These are phyloP conservation scores for Tulasnella sp. DNA, from an alignment of 768 basidiomycete species.

Conservation along the genomic window DNA sequence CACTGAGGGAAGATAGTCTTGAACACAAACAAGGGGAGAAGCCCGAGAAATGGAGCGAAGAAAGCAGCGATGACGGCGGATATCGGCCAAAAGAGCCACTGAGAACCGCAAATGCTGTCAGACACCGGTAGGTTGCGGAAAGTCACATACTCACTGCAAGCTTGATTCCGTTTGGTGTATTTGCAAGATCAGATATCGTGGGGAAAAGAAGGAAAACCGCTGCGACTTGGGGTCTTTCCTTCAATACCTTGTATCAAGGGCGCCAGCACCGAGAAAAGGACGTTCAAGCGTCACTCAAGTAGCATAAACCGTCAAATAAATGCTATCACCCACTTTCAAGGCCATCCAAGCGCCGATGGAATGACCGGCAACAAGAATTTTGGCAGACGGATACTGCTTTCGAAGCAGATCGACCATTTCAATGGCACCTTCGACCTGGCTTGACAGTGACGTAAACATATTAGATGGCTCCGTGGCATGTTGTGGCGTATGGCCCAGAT, in stretches of 20 bases:
- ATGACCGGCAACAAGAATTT: slow-evolving; percentile 45
- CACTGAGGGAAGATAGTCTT: slow-evolving; percentile 37
- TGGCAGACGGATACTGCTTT: slow-evolving; percentile 26
- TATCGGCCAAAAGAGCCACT: slow-evolving; percentile 42
- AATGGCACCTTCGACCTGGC: slow-evolving; percentile 44
- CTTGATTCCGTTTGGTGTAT: slow-evolving; percentile 49
- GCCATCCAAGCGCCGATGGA: slow-evolving; percentile 64
- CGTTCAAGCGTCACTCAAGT: no score
- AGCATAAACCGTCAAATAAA: not conserved
- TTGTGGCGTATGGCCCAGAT: slow-evolving; percentile 49
- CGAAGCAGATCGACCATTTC: slow-evolving; percentile 40
- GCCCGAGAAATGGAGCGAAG: slow-evolving; percentile 30
- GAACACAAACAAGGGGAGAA: slow-evolving; percentile 31
- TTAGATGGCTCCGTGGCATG: slow-evolving; percentile 20
- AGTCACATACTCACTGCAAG: slow-evolving; percentile 38
- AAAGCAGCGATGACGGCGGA: slow-evolving; percentile 33
- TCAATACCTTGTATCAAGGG: slow-evolving; percentile 34
- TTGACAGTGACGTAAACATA: slow-evolving; percentile 28
- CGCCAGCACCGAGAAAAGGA: not conserved
- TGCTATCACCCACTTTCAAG: slow-evolving; percentile 36
- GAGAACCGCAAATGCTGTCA: not conserved
- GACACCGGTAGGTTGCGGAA: not conserved
- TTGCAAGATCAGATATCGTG: slow-evolving; percentile 47
- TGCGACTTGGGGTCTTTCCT: slow-evolving; percentile 32
- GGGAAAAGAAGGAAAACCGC: slow-evolving; percentile 56